A percentile compares a stretch with the other conserved stretches of the same genome.
Evolutionary conservation across 140 eudicot species (phyloP).

Genomic region (Erigeron philadelphicus): DNA sequence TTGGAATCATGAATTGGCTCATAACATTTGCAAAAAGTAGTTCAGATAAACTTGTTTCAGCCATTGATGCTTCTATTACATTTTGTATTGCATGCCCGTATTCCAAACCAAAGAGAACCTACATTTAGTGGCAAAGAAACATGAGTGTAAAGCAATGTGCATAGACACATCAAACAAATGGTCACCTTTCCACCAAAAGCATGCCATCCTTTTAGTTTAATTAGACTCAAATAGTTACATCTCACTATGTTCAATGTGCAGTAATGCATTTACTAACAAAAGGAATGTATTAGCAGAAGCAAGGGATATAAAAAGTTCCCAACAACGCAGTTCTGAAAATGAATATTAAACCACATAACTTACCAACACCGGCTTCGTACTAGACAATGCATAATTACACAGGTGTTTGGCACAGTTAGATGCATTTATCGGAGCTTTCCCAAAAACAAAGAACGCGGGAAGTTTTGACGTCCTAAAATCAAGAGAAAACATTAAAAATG

Average conservation of each 20-base stretch:
- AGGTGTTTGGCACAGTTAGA: slow-evolving; percentile 50
- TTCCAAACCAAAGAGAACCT: slow-evolving; percentile 85
- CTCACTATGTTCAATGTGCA: too few species aligned
- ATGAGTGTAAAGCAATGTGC: not conserved
- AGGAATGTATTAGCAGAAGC: not conserved
- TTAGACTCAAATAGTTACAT: not conserved
- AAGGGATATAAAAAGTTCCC: not conserved
- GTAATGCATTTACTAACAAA: not conserved
- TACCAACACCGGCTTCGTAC: slow-evolving; percentile 68
- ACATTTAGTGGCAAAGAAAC: slow-evolving; percentile 15
- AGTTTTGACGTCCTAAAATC: slow-evolving; percentile 68
- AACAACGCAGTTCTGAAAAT: not conserved
- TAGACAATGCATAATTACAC: slow-evolving; percentile 32
- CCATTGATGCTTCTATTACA: slow-evolving; percentile 35
- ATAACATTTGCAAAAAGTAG: slow-evolving; percentile 55
- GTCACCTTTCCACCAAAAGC: not conserved
- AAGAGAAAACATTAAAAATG: slow-evolving; percentile 13
- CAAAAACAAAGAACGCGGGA: slow-evolving; percentile 78
- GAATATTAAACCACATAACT: slow-evolving; percentile 18
- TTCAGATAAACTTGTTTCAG: slow-evolving; percentile 32
- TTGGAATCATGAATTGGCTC: slow-evolving; percentile 47
- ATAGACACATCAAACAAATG: not conserved
- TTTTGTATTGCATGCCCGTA: slow-evolving; percentile 70
- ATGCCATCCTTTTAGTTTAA: not conserved
- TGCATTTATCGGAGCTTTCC: slow-evolving; percentile 59